Percentiles rank a stretch among this genome's conserved stretches.
phyloP scores from a whole-genome alignment of 2,329 filamentous ascomycete genomes.

The Hirsutella thompsonii region DNA sequence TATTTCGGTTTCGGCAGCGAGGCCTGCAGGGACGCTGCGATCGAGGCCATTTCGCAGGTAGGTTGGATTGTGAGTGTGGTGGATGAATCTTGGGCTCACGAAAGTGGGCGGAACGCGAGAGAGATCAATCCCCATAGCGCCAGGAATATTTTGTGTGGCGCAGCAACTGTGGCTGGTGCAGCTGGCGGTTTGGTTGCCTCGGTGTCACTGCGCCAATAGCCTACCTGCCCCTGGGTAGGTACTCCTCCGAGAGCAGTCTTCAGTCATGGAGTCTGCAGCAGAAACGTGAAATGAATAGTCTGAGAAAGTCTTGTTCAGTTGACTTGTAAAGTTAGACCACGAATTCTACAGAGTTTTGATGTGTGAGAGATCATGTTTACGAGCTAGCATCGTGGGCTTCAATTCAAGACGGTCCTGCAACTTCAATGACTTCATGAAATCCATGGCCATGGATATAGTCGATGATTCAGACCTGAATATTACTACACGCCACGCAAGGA shows the following conservation, averaged over 20 bases:
- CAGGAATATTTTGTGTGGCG: constrained; percentile 19
- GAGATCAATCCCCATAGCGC: not conserved
- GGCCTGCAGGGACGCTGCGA: constrained; percentile 60
- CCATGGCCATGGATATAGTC: not conserved
- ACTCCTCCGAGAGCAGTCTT: no score
- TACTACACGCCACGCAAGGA: not conserved
- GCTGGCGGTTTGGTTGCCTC: not conserved
- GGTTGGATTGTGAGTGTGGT: constrained; percentile 3
- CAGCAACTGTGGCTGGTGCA: constrained; percentile 12
- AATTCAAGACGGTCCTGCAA: no score
- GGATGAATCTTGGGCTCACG: not conserved
- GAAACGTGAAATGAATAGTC: no score
- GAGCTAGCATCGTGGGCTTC: no score
- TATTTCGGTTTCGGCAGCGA: constrained; percentile 85
- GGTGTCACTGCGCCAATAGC: no score
- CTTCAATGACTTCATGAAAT: not conserved
- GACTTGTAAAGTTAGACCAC: no score
- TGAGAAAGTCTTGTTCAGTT: no score
- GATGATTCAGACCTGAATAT: not conserved
- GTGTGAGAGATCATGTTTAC: no score
- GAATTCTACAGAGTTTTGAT: no score
- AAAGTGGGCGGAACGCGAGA: not conserved
- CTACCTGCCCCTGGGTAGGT: no score
- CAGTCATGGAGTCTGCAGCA: no score
- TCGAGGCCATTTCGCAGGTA: constrained; percentile 43